phyloP scores from a whole-genome alignment of 495 filamentous ascomycete species.

The Hypoxylon cercidicola region DNA sequence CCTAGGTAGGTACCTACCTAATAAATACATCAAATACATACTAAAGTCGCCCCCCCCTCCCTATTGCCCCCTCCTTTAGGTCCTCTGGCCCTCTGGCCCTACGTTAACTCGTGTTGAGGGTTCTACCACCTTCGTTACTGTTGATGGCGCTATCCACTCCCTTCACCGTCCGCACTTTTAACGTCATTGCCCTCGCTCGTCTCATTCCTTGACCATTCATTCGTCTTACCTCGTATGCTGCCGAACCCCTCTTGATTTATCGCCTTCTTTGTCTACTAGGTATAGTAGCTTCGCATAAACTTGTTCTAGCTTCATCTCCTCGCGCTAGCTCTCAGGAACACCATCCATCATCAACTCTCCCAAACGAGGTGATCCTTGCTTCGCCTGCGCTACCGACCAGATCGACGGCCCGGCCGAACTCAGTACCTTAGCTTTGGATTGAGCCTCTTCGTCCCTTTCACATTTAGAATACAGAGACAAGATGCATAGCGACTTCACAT shows the following conservation, averaged over 20 bases:
- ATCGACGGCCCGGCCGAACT: background rate
- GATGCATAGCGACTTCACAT: constrained; percentile 39
- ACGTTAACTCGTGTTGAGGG: constrained; percentile 4
- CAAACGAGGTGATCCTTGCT: constrained; percentile 5
- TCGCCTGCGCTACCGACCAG: constrained; percentile 9
- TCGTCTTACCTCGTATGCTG: constrained; percentile 1
- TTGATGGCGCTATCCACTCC: constrained; percentile 9
- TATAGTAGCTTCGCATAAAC: constrained; percentile 1
- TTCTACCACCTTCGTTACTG: constrained; percentile 16
- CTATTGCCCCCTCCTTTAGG: constrained; percentile 14
- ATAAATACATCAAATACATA: constrained; percentile 14
- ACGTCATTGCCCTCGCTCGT: background rate
- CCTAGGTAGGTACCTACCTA: constrained; percentile 13
- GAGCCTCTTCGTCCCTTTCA: background rate
- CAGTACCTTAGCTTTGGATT: constrained; percentile 7
- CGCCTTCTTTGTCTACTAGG: background rate
- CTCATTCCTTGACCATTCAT: background rate
- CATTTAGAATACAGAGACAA: constrained; percentile 8
- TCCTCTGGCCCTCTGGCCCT: background rate
- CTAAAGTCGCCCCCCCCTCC: constrained; percentile 21
- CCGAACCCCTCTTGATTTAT: constrained; percentile 2
- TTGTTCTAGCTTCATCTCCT: background rate
- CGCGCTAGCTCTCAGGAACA: constrained; percentile 2
- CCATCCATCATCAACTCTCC: constrained; percentile 3
- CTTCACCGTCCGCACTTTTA: background rate